phyloP scores from a whole-genome alignment of 495 filamentous ascomycete genomes.

The Neurospora sp. region DNA sequence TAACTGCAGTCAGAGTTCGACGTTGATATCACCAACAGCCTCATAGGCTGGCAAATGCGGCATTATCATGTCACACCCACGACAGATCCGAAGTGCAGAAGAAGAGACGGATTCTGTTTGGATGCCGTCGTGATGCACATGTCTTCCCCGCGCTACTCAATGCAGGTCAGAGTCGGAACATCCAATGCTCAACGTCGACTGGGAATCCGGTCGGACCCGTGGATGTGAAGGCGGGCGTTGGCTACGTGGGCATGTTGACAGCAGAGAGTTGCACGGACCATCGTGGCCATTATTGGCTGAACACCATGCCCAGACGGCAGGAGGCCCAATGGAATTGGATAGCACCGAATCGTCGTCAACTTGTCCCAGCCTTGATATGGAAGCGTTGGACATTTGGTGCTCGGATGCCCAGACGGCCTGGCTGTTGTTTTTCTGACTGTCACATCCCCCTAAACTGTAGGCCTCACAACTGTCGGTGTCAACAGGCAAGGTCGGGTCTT shows the following conservation, averaged over 20 bases:
- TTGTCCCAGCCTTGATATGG: not conserved
- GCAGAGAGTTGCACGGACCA: not conserved
- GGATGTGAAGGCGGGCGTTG: slow-evolving; percentile 2
- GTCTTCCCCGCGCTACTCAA: not conserved
- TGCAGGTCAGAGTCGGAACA: not conserved
- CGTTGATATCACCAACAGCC: not conserved
- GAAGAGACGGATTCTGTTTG: not conserved
- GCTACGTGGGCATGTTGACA: slow-evolving; percentile 9
- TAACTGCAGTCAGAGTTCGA: not conserved
- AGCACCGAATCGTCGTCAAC: too few relatives aligned
- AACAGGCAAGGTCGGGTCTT: not conserved
- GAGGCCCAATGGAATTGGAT: not conserved
- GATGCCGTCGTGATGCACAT: not conserved
- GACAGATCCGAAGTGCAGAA: not conserved
- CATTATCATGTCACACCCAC: not conserved
- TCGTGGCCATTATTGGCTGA: not conserved
- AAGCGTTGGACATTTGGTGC: not conserved
- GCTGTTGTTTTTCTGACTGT: not conserved
- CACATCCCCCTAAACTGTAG: not conserved
- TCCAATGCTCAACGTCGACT: not conserved
- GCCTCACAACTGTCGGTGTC: not conserved
- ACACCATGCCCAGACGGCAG: not conserved
- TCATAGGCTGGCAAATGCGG: not conserved
- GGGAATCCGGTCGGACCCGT: not conserved
- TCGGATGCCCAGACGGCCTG: not conserved